phyloP scores from a whole-genome alignment of 306 rosid species.

The Fragaria nilgerrensis region DNA sequence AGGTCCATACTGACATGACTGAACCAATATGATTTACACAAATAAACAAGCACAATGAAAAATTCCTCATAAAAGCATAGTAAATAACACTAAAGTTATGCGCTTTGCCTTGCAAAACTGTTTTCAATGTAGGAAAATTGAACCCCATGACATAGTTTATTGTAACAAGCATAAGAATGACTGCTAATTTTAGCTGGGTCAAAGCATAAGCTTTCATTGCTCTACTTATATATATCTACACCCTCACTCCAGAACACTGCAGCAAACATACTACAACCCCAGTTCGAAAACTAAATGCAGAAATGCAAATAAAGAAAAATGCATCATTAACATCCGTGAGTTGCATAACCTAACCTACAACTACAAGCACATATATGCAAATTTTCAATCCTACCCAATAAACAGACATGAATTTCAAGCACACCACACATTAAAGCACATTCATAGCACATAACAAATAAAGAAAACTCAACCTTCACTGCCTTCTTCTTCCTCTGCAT shows the following conservation, averaged over 20 bases:
- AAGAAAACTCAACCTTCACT: slow-evolving; percentile 15
- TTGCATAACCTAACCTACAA: background rate
- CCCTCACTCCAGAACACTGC: background rate
- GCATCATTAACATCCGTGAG: background rate
- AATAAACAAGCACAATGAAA: background rate
- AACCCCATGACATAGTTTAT: background rate
- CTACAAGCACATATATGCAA: background rate
- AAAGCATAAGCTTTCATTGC: background rate
- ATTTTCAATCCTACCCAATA: background rate
- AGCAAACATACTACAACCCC: background rate
- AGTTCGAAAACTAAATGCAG: background rate
- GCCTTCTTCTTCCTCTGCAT: slow-evolving; percentile 24
- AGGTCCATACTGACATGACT: background rate
- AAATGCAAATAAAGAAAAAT: background rate
- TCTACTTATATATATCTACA: background rate
- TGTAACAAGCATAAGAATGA: background rate
- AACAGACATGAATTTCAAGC: background rate
- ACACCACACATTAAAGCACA: background rate
- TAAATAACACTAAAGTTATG: background rate
- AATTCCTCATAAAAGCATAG: background rate
- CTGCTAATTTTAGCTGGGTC: background rate
- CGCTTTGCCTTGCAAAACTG: background rate
- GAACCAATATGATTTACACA: background rate
- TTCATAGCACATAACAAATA: background rate
- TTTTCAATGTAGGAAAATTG: no score